Evolutionary conservation across 1,139 yeast species (phyloP), one percentile per base, ranked within the genome.

Genomic region (Geotrichum europaeum): DNA sequence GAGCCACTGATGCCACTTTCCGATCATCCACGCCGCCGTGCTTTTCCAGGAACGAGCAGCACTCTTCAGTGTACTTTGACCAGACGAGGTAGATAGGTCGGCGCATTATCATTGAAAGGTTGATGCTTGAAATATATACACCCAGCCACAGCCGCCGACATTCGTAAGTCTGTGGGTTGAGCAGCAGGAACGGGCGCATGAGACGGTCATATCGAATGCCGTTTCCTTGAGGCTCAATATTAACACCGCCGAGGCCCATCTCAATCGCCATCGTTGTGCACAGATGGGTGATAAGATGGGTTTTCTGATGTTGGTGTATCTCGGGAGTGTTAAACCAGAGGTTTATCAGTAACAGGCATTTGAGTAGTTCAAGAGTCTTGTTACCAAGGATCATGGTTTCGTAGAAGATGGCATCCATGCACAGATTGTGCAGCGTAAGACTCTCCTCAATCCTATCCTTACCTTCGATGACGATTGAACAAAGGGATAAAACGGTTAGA

Each of bases 251-350:
- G 7, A 89, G 79, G 0, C 96, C 96, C 62, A 90, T 73, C 70
- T 90, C 97, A 65, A 84, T 86, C 1, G 88, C 80, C 73, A 90
- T 77, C 3, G 86, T 79, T n/a, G 86, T 84, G 58, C 90, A 83
- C 34, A 89, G 75, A 10, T 83, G 78, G 61, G 85, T 83, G 65
- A 89, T 78, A 60, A 89, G 75, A 70, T 89, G 94, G 66, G 86
- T 85, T 58, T 96, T 81, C 62, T 95, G 82, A 67, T 87, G 87
- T 65, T 84, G 87, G 65, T 88, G 87, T 66, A 88, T 76, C 72
- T 89, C 96, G 0, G 96, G 89, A 5, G 89, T 83, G 66, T 87
- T 88, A 70, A 89, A 89, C 96, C 96, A 91, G 40, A 86, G 73
- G 49, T 87, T 81, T 58, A 88, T 75, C 2, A 89, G 69, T 32